Base-by-base conservation (phyloP, 169 alveolate species). In the Cryptosporidium parvum region DNA sequence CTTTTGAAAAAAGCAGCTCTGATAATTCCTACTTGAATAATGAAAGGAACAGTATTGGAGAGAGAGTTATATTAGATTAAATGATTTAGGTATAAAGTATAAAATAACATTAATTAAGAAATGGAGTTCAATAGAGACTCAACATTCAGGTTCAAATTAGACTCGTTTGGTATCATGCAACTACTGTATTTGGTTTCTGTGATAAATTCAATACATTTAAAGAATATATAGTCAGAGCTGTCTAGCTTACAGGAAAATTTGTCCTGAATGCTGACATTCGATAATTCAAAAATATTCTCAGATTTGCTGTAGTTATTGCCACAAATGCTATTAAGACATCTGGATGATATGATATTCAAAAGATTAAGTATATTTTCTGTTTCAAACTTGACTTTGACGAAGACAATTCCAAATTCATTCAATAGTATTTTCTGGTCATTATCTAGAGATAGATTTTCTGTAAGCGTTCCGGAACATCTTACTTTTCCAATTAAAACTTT, bases 1-100 rank as follows among this genome's bases (percentile, higher is more conserved):
- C 85, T 42, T 91, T 94, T 44, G 93, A 94, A 70, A 92, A 85
- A 29, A 62, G 42, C 21, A 21, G 71, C 35, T 59, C 45, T 18
- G 89, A 80, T 31, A 65, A 61, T 26, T 67, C 75, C 44, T 80
- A 59, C 70, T 62, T 80, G 52, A 73, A 73, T 59, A 80, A 37
- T 80, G 89, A 80, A 26, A 80, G 89, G 59, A 80, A 44, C 70
- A 80, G 75, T 65, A 39, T 80, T 31, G 89, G 89, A 18, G 89
- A 80, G 69, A 80, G 89, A 48, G 73, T 80, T 23, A 51, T 80
- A n/a, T 67, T 80, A 80, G 89, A 80, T 51, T 80, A 80, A 62
- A 6, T 48, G 18, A 9, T 35, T 31, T 45, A 44, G 42, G 29
- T 42, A 70, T 21, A 70, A 23, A 39, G 3, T 12, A 2, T 26